Conservation (phyloP, 2,329 filamentous ascomycete species). For the Trichoderma sp. region DNA sequence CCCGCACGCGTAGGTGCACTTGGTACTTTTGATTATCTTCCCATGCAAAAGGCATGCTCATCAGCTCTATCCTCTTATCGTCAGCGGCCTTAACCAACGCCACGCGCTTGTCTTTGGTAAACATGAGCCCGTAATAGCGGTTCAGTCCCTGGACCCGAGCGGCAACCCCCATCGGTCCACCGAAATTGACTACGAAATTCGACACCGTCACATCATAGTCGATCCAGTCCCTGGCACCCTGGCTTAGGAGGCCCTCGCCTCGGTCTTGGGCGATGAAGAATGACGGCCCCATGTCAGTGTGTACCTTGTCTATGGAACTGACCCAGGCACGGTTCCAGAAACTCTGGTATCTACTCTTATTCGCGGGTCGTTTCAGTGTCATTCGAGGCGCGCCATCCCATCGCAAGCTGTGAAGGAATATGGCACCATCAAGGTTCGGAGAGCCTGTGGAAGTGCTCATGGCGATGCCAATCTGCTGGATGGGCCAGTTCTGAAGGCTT, state of each 20-base stretch:
- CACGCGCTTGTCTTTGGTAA: constrained; percentile 22
- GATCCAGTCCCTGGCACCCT: constrained; percentile 35
- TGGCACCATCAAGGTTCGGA: background rate
- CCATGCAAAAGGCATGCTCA: constrained; percentile 11
- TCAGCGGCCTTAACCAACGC: constrained; percentile 15
- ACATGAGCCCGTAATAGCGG: constrained; percentile 30
- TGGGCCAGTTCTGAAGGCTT: background rate
- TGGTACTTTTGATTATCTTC: constrained; percentile 1
- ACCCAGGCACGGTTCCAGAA: constrained; percentile 20
- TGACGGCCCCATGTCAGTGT: background rate
- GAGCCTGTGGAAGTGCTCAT: background rate
- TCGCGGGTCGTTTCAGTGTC: constrained; percentile 6
- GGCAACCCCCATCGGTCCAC: constrained; percentile 26
- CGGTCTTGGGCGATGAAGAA: constrained; percentile 10
- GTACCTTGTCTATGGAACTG: background rate
- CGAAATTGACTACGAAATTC: constrained; percentile 27
- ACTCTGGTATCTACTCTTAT: background rate
- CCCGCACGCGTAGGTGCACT: background rate
- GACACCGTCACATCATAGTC: constrained; percentile 27
- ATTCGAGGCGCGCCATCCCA: constrained; percentile 18
- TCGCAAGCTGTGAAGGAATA: constrained; percentile 15
- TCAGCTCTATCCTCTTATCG: constrained; percentile 9
- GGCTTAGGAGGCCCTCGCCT: constrained; percentile 29
- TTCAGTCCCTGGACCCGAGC: constrained; percentile 31
- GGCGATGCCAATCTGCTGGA: background rate